Conservation (phyloP, 2,329 filamentous ascomycete genomes). For the Xylariaceae sp. region DNA sequence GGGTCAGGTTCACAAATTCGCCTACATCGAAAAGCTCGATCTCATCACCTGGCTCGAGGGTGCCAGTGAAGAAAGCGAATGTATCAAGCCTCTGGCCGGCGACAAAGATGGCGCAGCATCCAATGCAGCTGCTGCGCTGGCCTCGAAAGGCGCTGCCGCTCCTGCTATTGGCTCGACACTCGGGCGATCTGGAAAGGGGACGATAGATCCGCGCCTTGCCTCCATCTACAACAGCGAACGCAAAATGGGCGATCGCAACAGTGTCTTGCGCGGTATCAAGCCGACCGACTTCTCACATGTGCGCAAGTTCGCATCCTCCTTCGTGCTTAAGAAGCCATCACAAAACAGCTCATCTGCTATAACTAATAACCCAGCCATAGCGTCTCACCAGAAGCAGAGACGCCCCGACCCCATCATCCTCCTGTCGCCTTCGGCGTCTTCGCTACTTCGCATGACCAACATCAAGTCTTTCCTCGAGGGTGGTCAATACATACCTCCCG, state of each 20-base stretch:
- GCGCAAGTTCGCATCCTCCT: slow-evolving; percentile 76
- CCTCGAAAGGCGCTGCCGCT: slow-evolving; percentile 36
- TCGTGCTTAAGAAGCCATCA: slow-evolving; percentile 61
- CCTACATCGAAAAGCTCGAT: slow-evolving; percentile 88
- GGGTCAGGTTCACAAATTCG: slow-evolving; percentile 77
- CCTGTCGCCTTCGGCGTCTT: slow-evolving; percentile 91
- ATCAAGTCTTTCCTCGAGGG: slow-evolving; percentile 90
- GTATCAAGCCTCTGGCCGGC: slow-evolving; percentile 78
- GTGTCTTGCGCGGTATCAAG: slow-evolving; percentile 79
- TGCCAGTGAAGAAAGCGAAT: slow-evolving; percentile 84
- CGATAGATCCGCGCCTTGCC: slow-evolving; percentile 73
- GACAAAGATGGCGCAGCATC: slow-evolving; percentile 51
- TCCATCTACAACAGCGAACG: slow-evolving; percentile 91
- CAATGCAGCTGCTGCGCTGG: slow-evolving; percentile 36
- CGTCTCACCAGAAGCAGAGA: slow-evolving; percentile 51
- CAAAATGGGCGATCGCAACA: slow-evolving; percentile 89
- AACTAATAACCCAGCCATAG: slow-evolving; percentile 43
- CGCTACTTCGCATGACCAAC: slow-evolving; percentile 90
- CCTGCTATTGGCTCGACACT: slow-evolving; percentile 42
- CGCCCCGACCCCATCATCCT: slow-evolving; percentile 86
- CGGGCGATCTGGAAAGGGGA: slow-evolving; percentile 58
- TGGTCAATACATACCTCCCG: slow-evolving; percentile 75
- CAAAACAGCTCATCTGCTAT: slow-evolving; percentile 35
- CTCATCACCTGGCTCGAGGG: slow-evolving; percentile 92
- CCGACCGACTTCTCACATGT: slow-evolving; percentile 91